Conservation (phyloP, 2,329 filamentous ascomycete species). For the Beauveria caledonica region DNA sequence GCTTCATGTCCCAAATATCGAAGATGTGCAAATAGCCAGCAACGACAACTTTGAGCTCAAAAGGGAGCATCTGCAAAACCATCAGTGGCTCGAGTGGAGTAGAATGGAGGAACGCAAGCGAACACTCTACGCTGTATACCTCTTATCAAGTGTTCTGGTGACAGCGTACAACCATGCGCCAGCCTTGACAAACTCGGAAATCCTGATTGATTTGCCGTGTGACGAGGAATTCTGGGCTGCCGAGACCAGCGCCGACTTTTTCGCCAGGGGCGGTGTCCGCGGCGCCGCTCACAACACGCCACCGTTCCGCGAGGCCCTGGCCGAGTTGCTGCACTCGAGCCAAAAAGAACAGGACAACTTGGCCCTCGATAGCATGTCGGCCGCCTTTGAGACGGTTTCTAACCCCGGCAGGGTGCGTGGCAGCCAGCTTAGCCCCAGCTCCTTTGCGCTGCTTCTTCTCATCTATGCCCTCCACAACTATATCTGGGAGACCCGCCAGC, state of each 20-base stretch:
- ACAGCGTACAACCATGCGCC: slow-evolving; percentile 91
- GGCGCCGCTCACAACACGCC: slow-evolving; percentile 62
- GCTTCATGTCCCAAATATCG: slow-evolving; percentile 36
- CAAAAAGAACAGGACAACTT: slow-evolving; percentile 47
- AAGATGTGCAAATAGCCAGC: slow-evolving; percentile 52
- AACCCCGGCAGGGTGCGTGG: slow-evolving; percentile 40
- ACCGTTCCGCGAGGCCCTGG: slow-evolving; percentile 76
- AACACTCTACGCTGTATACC: slow-evolving; percentile 85
- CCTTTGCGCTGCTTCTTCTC: slow-evolving; percentile 82
- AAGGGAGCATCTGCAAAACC: slow-evolving; percentile 45
- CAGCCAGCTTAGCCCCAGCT: slow-evolving; percentile 69
- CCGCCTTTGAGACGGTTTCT: slow-evolving; percentile 13
- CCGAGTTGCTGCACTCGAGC: slow-evolving; percentile 71
- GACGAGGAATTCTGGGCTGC: slow-evolving; percentile 88
- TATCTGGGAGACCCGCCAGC: slow-evolving; percentile 93
- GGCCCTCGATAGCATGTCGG: slow-evolving; percentile 25
- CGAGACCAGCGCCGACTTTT: slow-evolving; percentile 74
- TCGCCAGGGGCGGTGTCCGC: slow-evolving; percentile 63
- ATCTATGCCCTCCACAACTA: slow-evolving; percentile 97
- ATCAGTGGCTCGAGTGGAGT: slow-evolving; percentile 89
- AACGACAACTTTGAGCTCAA: slow-evolving; percentile 38
- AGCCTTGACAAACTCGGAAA: slow-evolving; percentile 87
- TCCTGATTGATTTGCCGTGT: slow-evolving; percentile 79
- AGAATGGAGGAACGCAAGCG: slow-evolving; percentile 82
- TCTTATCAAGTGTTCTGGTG: slow-evolving; percentile 82